Evolutionary conservation across 129 eudicot genomes (phyloP).

Genomic region (Heracleum sosnowskyi): DNA sequence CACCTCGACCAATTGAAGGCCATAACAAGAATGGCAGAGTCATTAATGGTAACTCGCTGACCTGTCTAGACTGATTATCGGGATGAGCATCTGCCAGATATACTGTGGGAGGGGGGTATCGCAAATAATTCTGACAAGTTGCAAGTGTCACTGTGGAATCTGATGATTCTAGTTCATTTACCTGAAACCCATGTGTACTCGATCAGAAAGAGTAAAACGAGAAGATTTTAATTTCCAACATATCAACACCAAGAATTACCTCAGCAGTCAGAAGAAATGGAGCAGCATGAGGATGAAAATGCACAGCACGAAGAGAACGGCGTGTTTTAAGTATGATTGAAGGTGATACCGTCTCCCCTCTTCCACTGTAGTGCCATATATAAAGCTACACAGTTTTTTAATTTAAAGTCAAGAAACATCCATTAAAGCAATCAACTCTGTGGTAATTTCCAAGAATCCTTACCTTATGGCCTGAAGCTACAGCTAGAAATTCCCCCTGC

Average conservation of each 20-base stretch:
- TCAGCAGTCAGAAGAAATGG: slow-evolving; percentile 92
- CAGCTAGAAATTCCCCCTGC: slow-evolving; percentile 87
- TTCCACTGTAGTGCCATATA: slow-evolving; percentile 81
- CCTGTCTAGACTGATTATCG: slow-evolving; percentile 37
- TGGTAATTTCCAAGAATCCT: neutral
- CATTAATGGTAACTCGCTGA: slow-evolving; percentile 56
- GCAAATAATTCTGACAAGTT: slow-evolving; percentile 71
- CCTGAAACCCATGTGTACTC: slow-evolving; percentile 40
- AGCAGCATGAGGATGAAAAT: slow-evolving; percentile 93
- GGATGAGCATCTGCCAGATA: slow-evolving; percentile 78
- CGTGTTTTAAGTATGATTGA: slow-evolving; percentile 73
- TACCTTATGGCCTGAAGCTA: slow-evolving; percentile 99
- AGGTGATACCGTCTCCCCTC: slow-evolving; percentile 64
- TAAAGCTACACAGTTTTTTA: slow-evolving; percentile 45
- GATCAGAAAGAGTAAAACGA: neutral
- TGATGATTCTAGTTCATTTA: slow-evolving; percentile 83
- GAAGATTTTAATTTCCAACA: slow-evolving; percentile 5
- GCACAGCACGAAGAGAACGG: slow-evolving; percentile 96
- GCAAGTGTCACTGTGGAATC: slow-evolving; percentile 75
- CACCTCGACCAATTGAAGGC: slow-evolving; percentile 45
- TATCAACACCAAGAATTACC: slow-evolving; percentile 35
- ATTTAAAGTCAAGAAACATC: slow-evolving; percentile 4
- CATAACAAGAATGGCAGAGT: slow-evolving; percentile 62
- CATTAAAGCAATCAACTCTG: neutral
- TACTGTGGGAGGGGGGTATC: slow-evolving; percentile 86